Conservation (phyloP, 768 basidiomycete species). For the Amanita jacksonii region DNA sequence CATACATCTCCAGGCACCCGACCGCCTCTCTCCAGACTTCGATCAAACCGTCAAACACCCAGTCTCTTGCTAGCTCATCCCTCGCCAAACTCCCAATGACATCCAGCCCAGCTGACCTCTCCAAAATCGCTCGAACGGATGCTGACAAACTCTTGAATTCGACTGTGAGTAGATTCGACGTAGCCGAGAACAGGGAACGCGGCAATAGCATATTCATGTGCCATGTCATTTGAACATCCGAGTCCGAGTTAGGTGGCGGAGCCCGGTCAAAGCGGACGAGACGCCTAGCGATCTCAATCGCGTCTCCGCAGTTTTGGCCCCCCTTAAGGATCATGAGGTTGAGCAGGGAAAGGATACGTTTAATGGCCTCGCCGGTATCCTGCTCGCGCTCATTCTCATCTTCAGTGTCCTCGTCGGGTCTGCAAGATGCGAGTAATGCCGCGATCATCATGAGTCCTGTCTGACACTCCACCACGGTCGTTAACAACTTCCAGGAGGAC, state of each 20-base stretch:
- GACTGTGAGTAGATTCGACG: constrained; percentile 43
- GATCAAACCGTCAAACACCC: constrained; percentile 43
- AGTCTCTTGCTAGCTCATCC: constrained; percentile 45
- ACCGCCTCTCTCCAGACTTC: constrained; percentile 43
- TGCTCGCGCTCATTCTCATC: constrained; percentile 14
- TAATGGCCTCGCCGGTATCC: constrained; percentile 31
- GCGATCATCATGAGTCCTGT: constrained; percentile 50
- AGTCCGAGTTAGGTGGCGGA: constrained; percentile 15
- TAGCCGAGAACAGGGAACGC: constrained; percentile 42
- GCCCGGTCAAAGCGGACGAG: constrained; percentile 23
- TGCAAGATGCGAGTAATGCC: constrained; percentile 35
- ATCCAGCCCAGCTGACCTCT: constrained; percentile 39
- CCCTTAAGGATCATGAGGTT: constrained; percentile 48
- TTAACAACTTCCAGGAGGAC: constrained; percentile 39
- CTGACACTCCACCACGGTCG: constrained; percentile 36
- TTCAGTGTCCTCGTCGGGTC: constrained; percentile 11
- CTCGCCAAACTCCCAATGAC: constrained; percentile 50
- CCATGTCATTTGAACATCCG: constrained; percentile 22
- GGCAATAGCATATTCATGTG: constrained; percentile 40
- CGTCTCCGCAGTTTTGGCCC: constrained; percentile 41
- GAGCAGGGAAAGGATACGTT: constrained; percentile 39
- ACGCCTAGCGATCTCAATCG: constrained; percentile 40
- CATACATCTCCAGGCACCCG: constrained; percentile 33
- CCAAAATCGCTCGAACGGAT: constrained; percentile 42
- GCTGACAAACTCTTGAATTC: constrained; percentile 39